Percentiles rank a stretch among this genome's conserved stretches.
Conservation (phyloP, 768 basidiomycete species). For the Naematelia encephala region DNA sequence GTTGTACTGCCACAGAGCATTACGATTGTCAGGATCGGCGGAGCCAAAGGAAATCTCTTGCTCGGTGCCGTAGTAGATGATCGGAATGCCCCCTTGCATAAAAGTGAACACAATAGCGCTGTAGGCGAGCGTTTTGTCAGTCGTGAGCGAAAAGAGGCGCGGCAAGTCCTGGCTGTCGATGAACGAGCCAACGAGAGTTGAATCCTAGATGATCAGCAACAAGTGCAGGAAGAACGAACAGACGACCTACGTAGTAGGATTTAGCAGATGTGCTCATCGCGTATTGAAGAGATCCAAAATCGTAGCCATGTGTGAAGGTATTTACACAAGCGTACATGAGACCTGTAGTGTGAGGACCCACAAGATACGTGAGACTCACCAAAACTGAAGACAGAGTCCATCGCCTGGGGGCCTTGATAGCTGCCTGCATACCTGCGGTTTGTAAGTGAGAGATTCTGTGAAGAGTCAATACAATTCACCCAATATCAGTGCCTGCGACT, state of each 20-base stretch:
- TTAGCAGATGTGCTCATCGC: neutral
- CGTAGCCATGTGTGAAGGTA: slow-evolving; percentile 2
- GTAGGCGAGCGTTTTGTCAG: slow-evolving; percentile 23
- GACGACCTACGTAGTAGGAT: slow-evolving; percentile 3
- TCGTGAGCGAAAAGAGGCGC: slow-evolving; percentile 31
- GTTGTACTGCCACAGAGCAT: slow-evolving; percentile 36
- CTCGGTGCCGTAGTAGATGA: slow-evolving; percentile 41
- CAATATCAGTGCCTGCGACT: slow-evolving; percentile 22
- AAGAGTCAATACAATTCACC: slow-evolving; percentile 1
- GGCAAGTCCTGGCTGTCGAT: slow-evolving; percentile 43
- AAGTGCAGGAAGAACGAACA: neutral
- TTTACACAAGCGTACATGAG: slow-evolving; percentile 26
- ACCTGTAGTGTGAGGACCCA: slow-evolving; percentile 4
- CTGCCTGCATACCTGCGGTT: slow-evolving; percentile 23
- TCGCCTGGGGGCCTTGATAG: slow-evolving; percentile 26
- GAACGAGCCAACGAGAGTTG: slow-evolving; percentile 26
- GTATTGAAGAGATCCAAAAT: neutral
- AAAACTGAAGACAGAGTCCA: slow-evolving; percentile 38
- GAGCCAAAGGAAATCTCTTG: slow-evolving; percentile 31
- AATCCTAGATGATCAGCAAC: slow-evolving; percentile 10
- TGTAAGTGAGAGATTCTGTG: no score
- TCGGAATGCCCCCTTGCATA: slow-evolving; percentile 36
- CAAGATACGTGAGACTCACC: slow-evolving; percentile 14
- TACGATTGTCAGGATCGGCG: slow-evolving; percentile 33
- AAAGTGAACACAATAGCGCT: slow-evolving; percentile 34